Base-by-base conservation (phyloP, 2,329 filamentous ascomycete species). In the Lasiodiplodia theobromae region DNA sequence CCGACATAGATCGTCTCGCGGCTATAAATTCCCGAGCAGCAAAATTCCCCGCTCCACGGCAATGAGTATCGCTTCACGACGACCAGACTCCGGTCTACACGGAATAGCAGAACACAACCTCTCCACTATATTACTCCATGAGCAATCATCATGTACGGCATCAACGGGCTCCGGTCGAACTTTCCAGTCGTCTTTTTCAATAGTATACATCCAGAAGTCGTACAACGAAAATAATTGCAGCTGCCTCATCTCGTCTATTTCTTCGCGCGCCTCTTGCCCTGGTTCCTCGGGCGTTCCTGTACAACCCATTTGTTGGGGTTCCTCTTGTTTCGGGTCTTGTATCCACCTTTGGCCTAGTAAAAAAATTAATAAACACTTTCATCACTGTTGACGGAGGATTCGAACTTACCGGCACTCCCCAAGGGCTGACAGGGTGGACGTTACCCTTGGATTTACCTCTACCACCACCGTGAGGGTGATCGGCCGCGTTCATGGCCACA, bases 401-500 rank as follows among this genome's bases (percentile, higher is more conserved):
- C 12, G 1, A 67, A 88, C 93, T 84, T 91, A 96, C 94, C 77
- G 93, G 95, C 78, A 89, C 91, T 79, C 96, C 96, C 96, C 96
- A 99, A 69, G 96, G 96, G 83, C 93, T 97, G 75, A 96, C 93
- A 40, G 96, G 96, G 78, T 97, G 87, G 70, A 94, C 89, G 79
- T 97, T 97, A 89, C 96, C 94, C 92, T 99, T 99, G 69, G 94
- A 97, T 85, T 99, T 99, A 85, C 96, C 96, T 86, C 96, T 89
- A 82, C 96, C 96, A 92, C 96, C 96, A 88, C 96, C 96, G 81
- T 99, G 96, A 77, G 96, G 96, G 86, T 99, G 96, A 77, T 99
- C 96, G 75, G 90, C 92, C 80, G 95, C 94, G 85, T 99, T 99
- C 96, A 99, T 99, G 71, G 96, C 96, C 75, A 98, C 84, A 91